These are phyloP conservation scores for Xylaria palmicola DNA, from an alignment of 495 filamentous ascomycete species.

Conservation along the genomic window DNA sequence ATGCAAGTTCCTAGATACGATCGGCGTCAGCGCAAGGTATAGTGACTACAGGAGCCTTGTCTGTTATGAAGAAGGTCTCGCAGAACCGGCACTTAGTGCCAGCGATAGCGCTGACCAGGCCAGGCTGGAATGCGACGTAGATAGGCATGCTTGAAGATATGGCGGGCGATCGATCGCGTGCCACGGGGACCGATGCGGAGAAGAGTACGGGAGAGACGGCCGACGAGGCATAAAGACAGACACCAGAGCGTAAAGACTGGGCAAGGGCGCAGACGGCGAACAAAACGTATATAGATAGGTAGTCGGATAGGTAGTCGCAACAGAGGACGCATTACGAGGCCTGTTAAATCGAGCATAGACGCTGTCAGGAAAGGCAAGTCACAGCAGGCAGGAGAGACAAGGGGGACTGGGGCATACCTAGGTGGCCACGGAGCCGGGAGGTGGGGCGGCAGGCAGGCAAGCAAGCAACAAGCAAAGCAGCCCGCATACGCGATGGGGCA, in stretches of 20 bases:
- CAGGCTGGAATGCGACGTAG: no score
- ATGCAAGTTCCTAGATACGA: no score
- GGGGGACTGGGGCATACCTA: neutral
- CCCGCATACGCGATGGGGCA: neutral
- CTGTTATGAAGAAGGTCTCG: neutral
- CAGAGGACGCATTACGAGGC: neutral
- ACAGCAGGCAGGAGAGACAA: neutral
- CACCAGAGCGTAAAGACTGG: no score
- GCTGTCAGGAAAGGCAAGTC: neutral
- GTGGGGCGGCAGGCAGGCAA: neutral
- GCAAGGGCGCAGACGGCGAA: no score
- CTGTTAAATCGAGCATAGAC: neutral
- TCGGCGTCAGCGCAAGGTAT: neutral
- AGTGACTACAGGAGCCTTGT: neutral
- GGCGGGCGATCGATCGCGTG: neutral
- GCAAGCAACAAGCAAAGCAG: neutral
- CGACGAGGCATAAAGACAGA: no score
- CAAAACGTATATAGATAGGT: neutral
- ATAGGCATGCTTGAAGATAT: neutral
- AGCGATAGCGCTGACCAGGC: no score
- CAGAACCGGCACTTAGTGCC: neutral
- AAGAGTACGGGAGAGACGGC: no score
- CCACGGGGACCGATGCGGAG: no score
- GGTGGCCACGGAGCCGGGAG: neutral
- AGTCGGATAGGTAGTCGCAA: neutral